Percentiles rank a stretch among this genome's conserved stretches.
Evolutionary conservation across 129 eudicot genomes (phyloP).

Genomic region (Logfia minima): DNA sequence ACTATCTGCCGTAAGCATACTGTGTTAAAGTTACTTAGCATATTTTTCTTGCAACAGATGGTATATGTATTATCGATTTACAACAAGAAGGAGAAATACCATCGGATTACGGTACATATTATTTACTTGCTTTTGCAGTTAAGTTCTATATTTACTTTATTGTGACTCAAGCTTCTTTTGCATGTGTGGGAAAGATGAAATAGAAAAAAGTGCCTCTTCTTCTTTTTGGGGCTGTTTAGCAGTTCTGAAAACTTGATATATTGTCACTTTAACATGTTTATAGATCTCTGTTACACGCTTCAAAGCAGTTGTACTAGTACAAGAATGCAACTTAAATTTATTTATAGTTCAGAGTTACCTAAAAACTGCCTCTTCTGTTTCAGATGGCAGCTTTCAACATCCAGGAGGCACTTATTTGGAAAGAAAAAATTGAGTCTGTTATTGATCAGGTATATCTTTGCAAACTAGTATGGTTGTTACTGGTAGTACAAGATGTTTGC

Average conservation of each 20-base stretch:
- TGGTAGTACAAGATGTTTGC: conserved; percentile 22
- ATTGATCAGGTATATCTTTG: conserved; percentile 75
- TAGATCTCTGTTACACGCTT: background rate
- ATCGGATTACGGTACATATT: conserved; percentile 76
- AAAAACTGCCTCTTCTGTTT: conserved; percentile 32
- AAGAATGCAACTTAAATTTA: background rate
- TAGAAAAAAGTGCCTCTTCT: background rate
- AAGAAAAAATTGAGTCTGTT: conserved; percentile 96
- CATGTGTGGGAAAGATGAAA: conserved; percentile 17
- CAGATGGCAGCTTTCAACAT: conserved; percentile 99
- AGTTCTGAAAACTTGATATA: conserved; percentile 1
- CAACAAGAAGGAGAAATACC: conserved; percentile 92
- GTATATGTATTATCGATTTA: conserved; percentile 87
- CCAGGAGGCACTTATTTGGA: conserved; percentile 98
- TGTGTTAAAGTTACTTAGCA: conserved; percentile 13
- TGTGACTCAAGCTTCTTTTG: conserved; percentile 11
- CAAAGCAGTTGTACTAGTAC: background rate
- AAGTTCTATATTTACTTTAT: conserved; percentile 8
- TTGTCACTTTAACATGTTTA: conserved; percentile 7
- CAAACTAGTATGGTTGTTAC: conserved; percentile 10
- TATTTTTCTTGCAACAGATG: conserved; percentile 58
- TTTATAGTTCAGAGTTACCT: background rate
- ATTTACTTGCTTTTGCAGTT: conserved; percentile 13
- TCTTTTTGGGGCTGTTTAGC: background rate
- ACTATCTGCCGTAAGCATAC: conserved; percentile 6